These are phyloP conservation scores for Pythium pectinolyticum DNA, from an alignment of 352 stramenopile species.

Conservation along the genomic window DNA sequence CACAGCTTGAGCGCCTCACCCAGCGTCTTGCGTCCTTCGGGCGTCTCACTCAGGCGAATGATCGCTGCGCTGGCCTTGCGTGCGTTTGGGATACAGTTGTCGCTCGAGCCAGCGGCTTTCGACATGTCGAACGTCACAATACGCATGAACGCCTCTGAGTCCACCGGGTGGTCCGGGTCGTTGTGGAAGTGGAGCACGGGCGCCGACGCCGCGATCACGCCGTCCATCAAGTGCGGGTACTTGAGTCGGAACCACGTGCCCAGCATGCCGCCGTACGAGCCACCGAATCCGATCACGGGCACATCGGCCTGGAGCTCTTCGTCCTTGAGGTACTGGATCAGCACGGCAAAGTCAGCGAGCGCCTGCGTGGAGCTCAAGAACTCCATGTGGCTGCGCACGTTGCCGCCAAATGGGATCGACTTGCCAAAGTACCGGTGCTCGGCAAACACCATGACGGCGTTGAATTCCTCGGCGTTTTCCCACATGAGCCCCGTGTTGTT, in stretches of 20 bases:
- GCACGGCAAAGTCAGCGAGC: slow-evolving; percentile 66
- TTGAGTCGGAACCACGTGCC: slow-evolving; percentile 90
- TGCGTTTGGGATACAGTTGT: slow-evolving; percentile 81
- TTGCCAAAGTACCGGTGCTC: slow-evolving; percentile 80
- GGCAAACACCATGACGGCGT: slow-evolving; percentile 65
- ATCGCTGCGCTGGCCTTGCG: slow-evolving; percentile 54
- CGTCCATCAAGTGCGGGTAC: slow-evolving; percentile 89
- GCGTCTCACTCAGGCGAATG: too few relatives aligned
- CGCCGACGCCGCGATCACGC: slow-evolving; percentile 90
- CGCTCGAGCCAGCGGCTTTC: slow-evolving; percentile 53
- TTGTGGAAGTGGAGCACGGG: slow-evolving; percentile 80
- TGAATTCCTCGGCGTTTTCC: slow-evolving; percentile 60
- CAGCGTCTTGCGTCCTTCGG: slow-evolving; percentile 45
- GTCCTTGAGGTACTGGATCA: slow-evolving; percentile 54
- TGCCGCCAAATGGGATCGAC: slow-evolving; percentile 55
- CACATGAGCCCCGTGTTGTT: slow-evolving; percentile 73
- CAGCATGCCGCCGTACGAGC: slow-evolving; percentile 94
- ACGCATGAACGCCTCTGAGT: slow-evolving; percentile 65
- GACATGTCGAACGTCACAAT: slow-evolving; percentile 69
- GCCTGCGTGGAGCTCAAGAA: slow-evolving; percentile 84
- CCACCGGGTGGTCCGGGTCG: slow-evolving; percentile 49
- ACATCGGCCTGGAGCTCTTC: slow-evolving; percentile 37
- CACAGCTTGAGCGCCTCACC: slow-evolving; percentile 54
- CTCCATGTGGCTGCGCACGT: slow-evolving; percentile 49
- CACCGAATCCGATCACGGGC: slow-evolving; percentile 86